Base-by-base conservation (phyloP, 768 basidiomycete species). In the Tylopilus rubrobrunneus region DNA sequence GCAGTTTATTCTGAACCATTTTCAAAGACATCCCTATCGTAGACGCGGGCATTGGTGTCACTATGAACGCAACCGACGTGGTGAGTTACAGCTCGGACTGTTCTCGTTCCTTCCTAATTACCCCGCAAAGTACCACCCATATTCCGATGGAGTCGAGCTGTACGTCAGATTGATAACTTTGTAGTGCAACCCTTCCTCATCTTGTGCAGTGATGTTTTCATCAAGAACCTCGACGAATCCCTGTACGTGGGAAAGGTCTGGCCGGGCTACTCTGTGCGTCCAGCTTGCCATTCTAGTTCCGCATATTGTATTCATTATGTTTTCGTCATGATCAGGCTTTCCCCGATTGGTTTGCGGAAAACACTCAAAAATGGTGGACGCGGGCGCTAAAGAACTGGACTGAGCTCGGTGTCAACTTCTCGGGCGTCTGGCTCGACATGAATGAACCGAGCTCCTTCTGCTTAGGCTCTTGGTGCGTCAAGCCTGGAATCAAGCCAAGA, bases 201-300 rank as follows among this genome's bases (percentile, higher is more conserved):
- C 10, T 5, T 48, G 4, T 31, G 21, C 55, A 86, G 85, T 19
- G 78, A 81, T 45, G 78, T 83, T 1, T 91, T 84, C 67, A 79
- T 91, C 48, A 88, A 82, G 60, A 89, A 91, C 65, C 84, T 84
- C 0, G 84, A 91, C 61, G 84, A 83, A 0, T 78, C 83, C 37
- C 78, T 84, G 60, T 90, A 86, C 66, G 64, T 88, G 2, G 89
- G 89, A 11, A 76, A 84, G 62, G 87, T 89, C 8, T 90, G 86
- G 87, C 87, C 88, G 17, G 86, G 88, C 23, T 85, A 81, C 67
- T 84, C 85, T 7, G 86, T 83, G 34, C 17, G 76, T 63, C 33
- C 31, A 11, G 10, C 28, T 5, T 7, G 41, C 4, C 11, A 11
- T 7, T 6, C 12, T 21, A 21, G 12, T 7, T 43, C n/a, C 11